Evolutionary conservation across 768 basidiomycete genomes (phyloP), one percentile per base, ranked within the genome.

Genomic region (Imleria badia): DNA sequence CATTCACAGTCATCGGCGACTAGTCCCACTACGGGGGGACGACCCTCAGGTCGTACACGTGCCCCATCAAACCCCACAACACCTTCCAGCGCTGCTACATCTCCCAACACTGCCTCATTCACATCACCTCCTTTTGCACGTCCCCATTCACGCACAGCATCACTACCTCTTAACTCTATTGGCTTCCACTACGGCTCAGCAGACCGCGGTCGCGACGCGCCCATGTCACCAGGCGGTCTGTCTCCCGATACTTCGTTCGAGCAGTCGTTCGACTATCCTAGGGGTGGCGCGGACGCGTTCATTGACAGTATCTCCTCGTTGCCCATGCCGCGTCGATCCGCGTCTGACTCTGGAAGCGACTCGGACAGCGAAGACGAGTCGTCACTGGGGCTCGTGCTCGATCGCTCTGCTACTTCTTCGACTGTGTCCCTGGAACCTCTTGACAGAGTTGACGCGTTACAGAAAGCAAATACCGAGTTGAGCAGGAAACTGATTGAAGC

Each of bases 381-480:
- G 9, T 75, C 76, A 20, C 70, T 83, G 8, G 84, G 83, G 2
- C 75, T 86, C 41, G 81, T 87, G 10, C 72, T 81, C 61, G 87
- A 88, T 55, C 81, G 86, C 11, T 75, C 76, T 29, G 73, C 77
- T 3, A 71, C 82, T 0, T 78, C 77, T 23, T 92, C 90, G 5
- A 85, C 81, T 0, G 79, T 78, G 3, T 91, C 90, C 2, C 74
- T 94, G 65, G 85, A 88, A 50, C 78, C 86, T 8, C 70, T 80
- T n/a, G 90, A 92, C 42, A 81, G 83, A 41, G 66, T 92, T 22
- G 89, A 91, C 15, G 86, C 81, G 6, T 69, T 95, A 57, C 83
- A 86, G 67, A 80, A 85, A 59, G 75, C 81, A 17, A 95, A 94
- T 58, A 72, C 75, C 3, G 94, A 95, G 33, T 73, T 95, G n/a